A percentile compares a stretch with the other conserved stretches of the same genome.
Conservation (phyloP, 306 rosid species). For the Datisca glomerata region DNA sequence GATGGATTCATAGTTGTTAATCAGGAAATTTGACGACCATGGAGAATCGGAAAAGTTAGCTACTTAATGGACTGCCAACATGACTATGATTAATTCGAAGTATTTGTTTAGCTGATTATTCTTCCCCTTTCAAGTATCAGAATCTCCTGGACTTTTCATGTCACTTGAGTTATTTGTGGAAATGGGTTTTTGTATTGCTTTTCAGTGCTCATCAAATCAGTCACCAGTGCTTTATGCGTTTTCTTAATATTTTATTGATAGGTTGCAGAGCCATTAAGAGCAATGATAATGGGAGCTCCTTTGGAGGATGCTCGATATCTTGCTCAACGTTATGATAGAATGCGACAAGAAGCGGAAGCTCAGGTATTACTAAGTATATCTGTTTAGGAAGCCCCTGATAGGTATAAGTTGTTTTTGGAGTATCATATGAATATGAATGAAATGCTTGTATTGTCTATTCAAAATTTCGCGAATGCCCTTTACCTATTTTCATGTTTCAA, state of each 20-base stretch:
- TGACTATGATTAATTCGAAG: neutral
- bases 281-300: conserved; percentile 91
- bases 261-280: conserved; percentile 94
- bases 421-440: neutral
- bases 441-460: neutral
- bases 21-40: too few species aligned
- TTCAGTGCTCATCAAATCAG: neutral
- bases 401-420: too few species aligned
- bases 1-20: too few species aligned
- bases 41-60: too few species aligned
- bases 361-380: conserved; percentile 50
- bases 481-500: neutral
- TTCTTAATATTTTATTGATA: conserved; percentile 15
- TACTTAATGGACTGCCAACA: too few species aligned
- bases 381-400: too few species aligned
- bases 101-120: neutral
- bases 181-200: neutral
- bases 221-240: conserved; percentile 9
- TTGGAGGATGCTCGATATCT: conserved; percentile 95
- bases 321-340: conserved; percentile 89
- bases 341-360: conserved; percentile 92
- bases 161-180: neutral
- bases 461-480: neutral
- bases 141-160: neutral
- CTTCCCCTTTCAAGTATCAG: neutral